These are phyloP conservation scores for Lotmaria passim DNA, from an alignment of 208 protist genomes.

Conservation along the genomic window DNA sequence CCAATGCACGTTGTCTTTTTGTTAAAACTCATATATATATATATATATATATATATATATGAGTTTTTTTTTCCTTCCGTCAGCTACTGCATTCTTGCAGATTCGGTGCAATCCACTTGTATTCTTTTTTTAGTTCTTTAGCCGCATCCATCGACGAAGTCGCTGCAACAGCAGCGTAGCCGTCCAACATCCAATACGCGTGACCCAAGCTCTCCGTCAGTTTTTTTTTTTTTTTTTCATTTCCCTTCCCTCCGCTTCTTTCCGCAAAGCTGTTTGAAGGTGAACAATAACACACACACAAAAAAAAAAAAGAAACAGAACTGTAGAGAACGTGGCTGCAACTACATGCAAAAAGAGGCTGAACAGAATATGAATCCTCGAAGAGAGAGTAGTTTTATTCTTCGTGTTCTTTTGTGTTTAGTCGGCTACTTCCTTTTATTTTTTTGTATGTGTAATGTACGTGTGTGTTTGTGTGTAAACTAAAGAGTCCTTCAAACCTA, in stretches of 20 bases:
- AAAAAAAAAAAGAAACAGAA: too few relatives aligned
- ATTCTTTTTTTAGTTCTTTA: conserved; percentile 15
- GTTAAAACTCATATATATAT: background rate
- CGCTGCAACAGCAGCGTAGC: background rate
- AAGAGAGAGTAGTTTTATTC: too few relatives aligned
- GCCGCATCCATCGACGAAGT: conserved; percentile 7
- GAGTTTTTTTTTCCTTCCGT: background rate
- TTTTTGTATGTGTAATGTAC: background rate
- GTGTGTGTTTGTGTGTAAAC: conserved; percentile 1
- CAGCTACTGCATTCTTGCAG: background rate
- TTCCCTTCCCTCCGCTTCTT: background rate
- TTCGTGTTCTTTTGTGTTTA: background rate
- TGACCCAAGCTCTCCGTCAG: background rate
- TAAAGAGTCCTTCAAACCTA: background rate
- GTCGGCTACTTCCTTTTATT: background rate
- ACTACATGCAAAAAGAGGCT: background rate
- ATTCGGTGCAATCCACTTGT: background rate
- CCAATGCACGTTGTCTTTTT: background rate
- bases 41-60: too few relatives aligned
- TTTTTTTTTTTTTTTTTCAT: conserved; percentile 12
- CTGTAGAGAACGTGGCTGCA: too few relatives aligned
- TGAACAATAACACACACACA: background rate
- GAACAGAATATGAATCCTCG: background rate
- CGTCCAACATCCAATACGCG: background rate
- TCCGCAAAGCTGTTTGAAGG: background rate